Percentiles rank a stretch among this genome's conserved stretches.
Conservation (phyloP, 78 protist species). For the Dictyostelium brefeldianum region DNA sequence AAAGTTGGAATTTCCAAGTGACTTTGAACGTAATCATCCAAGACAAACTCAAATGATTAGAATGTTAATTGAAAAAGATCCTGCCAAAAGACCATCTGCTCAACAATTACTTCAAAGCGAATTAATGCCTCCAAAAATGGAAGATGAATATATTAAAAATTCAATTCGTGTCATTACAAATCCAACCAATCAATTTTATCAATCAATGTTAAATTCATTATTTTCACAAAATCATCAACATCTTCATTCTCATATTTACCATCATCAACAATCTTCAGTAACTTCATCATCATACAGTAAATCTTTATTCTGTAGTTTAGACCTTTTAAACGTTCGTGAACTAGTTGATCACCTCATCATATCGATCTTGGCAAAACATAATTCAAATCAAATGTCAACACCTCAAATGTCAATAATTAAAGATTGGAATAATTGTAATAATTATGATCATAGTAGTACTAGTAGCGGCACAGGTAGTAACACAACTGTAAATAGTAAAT, state of each 20-base stretch:
- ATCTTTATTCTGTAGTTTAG: slow-evolving; percentile 6
- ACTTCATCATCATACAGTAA: neutral
- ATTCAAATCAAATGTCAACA: slow-evolving; percentile 22
- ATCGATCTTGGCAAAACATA: slow-evolving; percentile 42
- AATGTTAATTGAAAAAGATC: slow-evolving; percentile 74
- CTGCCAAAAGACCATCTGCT: slow-evolving; percentile 81
- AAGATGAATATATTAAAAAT: slow-evolving; percentile 80
- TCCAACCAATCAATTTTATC: slow-evolving; percentile 72
- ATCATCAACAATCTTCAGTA: slow-evolving; percentile 33
- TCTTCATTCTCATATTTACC: slow-evolving; percentile 64
- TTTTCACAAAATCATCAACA: slow-evolving; percentile 66
- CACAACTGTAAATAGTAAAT: neutral
- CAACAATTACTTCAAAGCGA: slow-evolving; percentile 59
- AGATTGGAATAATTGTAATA: slow-evolving; percentile 26
- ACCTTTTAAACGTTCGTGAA: neutral
- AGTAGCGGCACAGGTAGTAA: neutral
- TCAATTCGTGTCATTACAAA: slow-evolving; percentile 65
- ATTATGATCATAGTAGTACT: too few species aligned
- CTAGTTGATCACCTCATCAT: neutral
- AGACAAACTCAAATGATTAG: slow-evolving; percentile 77
- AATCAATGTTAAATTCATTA: slow-evolving; percentile 27
- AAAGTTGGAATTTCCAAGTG: slow-evolving; percentile 59
- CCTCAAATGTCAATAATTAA: slow-evolving; percentile 24
- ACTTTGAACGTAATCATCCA: slow-evolving; percentile 80
- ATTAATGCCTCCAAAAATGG: slow-evolving; percentile 82